phyloP scores from a whole-genome alignment of 1,284 basidiomycete species.

The Sporisorium reilianum region DNA sequence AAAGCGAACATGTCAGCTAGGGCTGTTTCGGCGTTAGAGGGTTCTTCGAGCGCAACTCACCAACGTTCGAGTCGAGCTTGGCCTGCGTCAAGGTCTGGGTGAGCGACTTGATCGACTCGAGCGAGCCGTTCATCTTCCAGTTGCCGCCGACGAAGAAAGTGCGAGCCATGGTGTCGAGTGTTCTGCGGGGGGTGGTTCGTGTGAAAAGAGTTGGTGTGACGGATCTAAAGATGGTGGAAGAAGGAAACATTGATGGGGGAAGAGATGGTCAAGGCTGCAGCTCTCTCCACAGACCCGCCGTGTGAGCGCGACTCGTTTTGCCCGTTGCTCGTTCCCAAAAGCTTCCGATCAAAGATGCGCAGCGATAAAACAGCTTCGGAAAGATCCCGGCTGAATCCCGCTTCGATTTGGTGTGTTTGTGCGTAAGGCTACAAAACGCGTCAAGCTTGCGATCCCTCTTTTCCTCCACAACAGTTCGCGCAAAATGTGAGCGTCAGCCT shows the following conservation, averaged over 20 bases:
- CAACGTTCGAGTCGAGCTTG: conserved; percentile 63
- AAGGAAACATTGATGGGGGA: conserved; percentile 1
- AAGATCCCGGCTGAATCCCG: conserved; percentile 29
- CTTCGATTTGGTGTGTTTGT: not conserved
- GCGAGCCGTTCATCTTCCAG: conserved; percentile 70
- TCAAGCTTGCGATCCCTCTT: conserved; percentile 3
- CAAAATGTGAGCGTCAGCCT: conserved; percentile 4
- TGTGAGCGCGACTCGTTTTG: too few species aligned
- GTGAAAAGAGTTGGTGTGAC: conserved; percentile 1
- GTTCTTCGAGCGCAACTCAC: conserved; percentile 43
- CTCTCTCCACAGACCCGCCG: not conserved
- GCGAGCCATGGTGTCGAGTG: conserved; percentile 50
- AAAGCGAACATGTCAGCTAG: not conserved
- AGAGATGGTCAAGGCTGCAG: conserved; percentile 3
- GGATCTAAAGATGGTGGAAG: conserved; percentile 11
- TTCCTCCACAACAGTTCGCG: not conserved
- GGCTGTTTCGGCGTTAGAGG: not conserved
- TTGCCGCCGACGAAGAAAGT: conserved; percentile 67
- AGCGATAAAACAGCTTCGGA: conserved; percentile 6
- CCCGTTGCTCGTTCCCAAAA: too few species aligned
- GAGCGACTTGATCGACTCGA: conserved; percentile 65
- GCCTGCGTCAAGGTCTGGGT: conserved; percentile 57
- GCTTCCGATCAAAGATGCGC: conserved; percentile 24
- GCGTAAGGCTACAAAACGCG: not conserved
- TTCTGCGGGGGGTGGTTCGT: not conserved